Evolutionary conservation across 306 rosid species (phyloP).

Genomic region (Cucurbita argyrosperma): DNA sequence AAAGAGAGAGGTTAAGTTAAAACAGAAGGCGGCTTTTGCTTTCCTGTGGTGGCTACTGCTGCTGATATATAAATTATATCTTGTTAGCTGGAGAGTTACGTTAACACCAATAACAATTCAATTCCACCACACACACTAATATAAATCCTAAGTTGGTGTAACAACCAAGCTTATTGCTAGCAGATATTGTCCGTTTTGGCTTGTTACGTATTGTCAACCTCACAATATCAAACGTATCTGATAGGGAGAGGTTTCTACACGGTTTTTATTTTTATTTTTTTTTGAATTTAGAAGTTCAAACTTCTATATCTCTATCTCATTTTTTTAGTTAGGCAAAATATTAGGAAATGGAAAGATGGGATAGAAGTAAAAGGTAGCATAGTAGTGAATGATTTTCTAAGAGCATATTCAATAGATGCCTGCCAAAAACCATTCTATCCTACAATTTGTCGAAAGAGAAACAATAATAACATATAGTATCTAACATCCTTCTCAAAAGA

Average conservation of each 20-base stretch:
- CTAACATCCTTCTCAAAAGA: background rate
- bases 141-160: too few species aligned
- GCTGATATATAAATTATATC: background rate
- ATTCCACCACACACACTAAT: background rate
- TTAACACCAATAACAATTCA: background rate
- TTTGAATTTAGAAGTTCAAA: too few species aligned
- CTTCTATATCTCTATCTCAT: too few species aligned
- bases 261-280: too few species aligned
- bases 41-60: background rate
- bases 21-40: background rate
- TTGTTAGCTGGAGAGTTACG: background rate
- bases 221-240: too few species aligned
- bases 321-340: background rate
- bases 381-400: background rate
- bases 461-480: background rate
- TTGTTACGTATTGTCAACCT: too few species aligned
- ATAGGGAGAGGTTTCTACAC: too few species aligned
- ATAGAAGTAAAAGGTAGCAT: background rate
- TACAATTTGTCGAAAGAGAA: background rate
- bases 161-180: too few species aligned
- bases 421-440: background rate
- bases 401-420: constrained; percentile 6
- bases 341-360: background rate
- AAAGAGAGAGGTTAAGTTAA: background rate
- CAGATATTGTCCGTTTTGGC: too few species aligned